These are phyloP conservation scores for Aspergillus incahuasiensis DNA, from an alignment of 495 filamentous ascomycete genomes.

Conservation along the genomic window DNA sequence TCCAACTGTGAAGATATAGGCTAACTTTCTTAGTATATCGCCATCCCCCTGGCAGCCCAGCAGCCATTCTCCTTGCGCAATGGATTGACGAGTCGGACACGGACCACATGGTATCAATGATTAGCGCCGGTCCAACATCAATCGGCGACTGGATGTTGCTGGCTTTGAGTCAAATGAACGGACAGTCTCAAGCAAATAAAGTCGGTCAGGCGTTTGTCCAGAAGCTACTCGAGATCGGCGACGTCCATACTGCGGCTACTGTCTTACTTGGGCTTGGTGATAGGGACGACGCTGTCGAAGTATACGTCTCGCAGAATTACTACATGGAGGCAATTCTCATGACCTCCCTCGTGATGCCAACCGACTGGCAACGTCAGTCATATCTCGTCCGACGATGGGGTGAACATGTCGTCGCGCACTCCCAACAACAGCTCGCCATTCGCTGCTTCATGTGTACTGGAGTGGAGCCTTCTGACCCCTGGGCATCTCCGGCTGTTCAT, in stretches of 20 bases:
- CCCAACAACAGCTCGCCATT: constrained; percentile 84
- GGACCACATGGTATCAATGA: constrained; percentile 72
- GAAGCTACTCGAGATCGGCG: constrained; percentile 80
- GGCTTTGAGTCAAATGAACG: constrained; percentile 81
- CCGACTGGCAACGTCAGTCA: constrained; percentile 85
- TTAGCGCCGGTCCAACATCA: constrained; percentile 74
- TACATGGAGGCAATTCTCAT: constrained; percentile 88
- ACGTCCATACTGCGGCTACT: constrained; percentile 86
- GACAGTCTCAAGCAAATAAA: constrained; percentile 76
- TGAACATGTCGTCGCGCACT: constrained; percentile 80
- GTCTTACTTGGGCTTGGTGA: constrained; percentile 91
- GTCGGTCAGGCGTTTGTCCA: constrained; percentile 90
- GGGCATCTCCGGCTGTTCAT: constrained; percentile 75
- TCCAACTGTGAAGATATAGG: neutral
- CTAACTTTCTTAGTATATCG: constrained; percentile 49
- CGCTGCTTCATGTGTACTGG: constrained; percentile 86
- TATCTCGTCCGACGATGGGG: constrained; percentile 91
- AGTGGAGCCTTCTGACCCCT: constrained; percentile 70
- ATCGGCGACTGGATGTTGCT: constrained; percentile 96
- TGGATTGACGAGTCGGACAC: constrained; percentile 87
- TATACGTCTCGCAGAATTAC: constrained; percentile 86
- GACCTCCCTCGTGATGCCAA: constrained; percentile 66
- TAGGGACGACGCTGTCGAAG: constrained; percentile 89
- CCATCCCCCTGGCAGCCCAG: constrained; percentile 67
- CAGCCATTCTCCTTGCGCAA: constrained; percentile 74